Evolutionary conservation across 768 basidiomycete species (phyloP).

Genomic region (Antrodiella citrinella): DNA sequence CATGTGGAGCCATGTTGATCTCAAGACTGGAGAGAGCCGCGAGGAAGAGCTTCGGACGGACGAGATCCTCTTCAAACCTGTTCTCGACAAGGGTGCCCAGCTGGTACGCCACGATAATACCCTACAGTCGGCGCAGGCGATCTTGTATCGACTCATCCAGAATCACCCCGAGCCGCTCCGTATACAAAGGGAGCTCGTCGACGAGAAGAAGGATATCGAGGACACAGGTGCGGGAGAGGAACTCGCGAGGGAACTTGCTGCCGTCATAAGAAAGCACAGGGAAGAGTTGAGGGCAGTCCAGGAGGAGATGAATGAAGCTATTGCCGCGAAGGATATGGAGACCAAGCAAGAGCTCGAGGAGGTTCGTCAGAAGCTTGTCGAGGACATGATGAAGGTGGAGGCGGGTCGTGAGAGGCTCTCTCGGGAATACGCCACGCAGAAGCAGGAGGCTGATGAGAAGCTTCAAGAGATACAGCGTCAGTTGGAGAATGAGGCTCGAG

Average conservation of each 20-base stretch:
- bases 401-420: conserved; percentile 17
- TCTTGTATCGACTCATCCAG: conserved; percentile 34
- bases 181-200: conserved; percentile 51
- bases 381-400: conserved; percentile 36
- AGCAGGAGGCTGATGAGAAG: not conserved
- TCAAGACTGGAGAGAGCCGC: conserved; percentile 29
- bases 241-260: conserved; percentile 39
- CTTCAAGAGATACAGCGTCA: not conserved
- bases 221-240: conserved; percentile 49
- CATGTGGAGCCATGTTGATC: conserved; percentile 42
- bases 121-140: conserved; percentile 29
- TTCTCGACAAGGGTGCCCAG: conserved; percentile 37
- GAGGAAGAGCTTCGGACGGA: conserved; percentile 36
- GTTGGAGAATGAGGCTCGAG: not conserved
- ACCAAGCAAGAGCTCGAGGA: conserved; percentile 35
- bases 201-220: conserved; percentile 36
- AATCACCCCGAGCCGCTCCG: conserved; percentile 35
- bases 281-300: conserved; percentile 41
- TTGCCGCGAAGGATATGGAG: conserved; percentile 18
- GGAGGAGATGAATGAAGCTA: conserved; percentile 15
- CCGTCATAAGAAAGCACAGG: conserved; percentile 37
- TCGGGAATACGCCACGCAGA: conserved; percentile 2
- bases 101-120: conserved; percentile 36
- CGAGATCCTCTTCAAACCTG: conserved; percentile 41
- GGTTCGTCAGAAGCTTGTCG: conserved; percentile 33